Conservation (phyloP, 306 rosid species). For the Elaeagnus macrophylla region DNA sequence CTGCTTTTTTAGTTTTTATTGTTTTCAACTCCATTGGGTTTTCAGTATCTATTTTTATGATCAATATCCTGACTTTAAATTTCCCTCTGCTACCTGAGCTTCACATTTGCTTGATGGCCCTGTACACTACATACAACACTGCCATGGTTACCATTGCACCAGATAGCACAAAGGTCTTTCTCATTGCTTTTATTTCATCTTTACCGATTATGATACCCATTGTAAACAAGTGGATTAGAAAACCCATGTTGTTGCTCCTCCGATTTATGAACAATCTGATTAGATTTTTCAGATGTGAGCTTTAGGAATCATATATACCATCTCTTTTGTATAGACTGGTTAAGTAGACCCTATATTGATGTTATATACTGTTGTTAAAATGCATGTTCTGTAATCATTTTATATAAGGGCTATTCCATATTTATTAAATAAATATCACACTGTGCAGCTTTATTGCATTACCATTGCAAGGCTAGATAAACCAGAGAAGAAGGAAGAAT, state of each 20-base stretch:
- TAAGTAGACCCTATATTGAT: too few species aligned
- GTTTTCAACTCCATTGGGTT: constrained; percentile 22
- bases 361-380: too few species aligned
- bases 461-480: too few species aligned
- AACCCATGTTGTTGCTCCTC: not conserved
- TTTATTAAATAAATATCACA: too few species aligned
- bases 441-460: too few species aligned
- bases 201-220: not conserved
- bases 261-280: too few species aligned
- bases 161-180: not conserved
- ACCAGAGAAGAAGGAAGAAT: too few species aligned
- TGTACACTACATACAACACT: constrained; percentile 3
- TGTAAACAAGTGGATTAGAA: not conserved
- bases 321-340: too few species aligned
- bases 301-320: too few species aligned
- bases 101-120: not conserved
- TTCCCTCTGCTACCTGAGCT: constrained; percentile 22
- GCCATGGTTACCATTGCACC: constrained; percentile 9
- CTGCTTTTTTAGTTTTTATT: not conserved
- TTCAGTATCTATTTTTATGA: constrained; percentile 14
- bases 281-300: too few species aligned
- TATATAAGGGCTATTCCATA: too few species aligned
- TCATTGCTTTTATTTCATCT: not conserved
- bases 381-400: too few species aligned
- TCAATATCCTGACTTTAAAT: constrained; percentile 10